Conservation (phyloP, 2,329 filamentous ascomycete species). For the Trichoderma sp. region DNA sequence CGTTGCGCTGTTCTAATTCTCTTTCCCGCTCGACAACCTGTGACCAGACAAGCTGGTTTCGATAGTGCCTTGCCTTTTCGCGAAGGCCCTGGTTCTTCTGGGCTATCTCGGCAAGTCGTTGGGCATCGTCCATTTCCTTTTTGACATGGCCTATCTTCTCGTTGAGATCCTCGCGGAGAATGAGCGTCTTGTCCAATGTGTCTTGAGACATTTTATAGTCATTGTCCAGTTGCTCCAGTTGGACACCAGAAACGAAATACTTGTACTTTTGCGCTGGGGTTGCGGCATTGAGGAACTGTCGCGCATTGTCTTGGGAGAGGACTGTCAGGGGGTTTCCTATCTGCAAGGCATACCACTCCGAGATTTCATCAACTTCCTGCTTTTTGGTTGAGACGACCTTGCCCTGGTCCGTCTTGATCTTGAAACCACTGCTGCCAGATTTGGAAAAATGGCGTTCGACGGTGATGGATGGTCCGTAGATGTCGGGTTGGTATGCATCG, state of each 20-base stretch:
- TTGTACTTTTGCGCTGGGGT: slow-evolving; percentile 86
- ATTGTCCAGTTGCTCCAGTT: slow-evolving; percentile 85
- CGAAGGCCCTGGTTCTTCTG: slow-evolving; percentile 66
- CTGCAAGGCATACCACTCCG: slow-evolving; percentile 88
- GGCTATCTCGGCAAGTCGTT: slow-evolving; percentile 62
- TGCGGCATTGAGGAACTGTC: slow-evolving; percentile 87
- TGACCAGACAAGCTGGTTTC: slow-evolving; percentile 76
- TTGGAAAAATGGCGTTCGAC: slow-evolving; percentile 88
- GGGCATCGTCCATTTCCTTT: slow-evolving; percentile 55
- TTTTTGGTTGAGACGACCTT: slow-evolving; percentile 78
- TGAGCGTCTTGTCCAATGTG: slow-evolving; percentile 63
- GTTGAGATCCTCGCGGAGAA: slow-evolving; percentile 38
- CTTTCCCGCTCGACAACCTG: slow-evolving; percentile 77
- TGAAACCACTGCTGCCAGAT: slow-evolving; percentile 76
- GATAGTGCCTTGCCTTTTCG: slow-evolving; percentile 56
- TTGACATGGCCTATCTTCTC: slow-evolving; percentile 36
- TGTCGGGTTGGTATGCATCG: slow-evolving; percentile 76
- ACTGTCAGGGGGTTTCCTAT: slow-evolving; percentile 97
- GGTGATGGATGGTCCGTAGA: slow-evolving; percentile 81
- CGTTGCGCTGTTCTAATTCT: slow-evolving; percentile 39
- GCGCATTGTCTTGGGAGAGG: slow-evolving; percentile 89
- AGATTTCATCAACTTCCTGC: slow-evolving; percentile 84
- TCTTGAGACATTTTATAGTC: slow-evolving; percentile 86
- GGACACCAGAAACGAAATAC: slow-evolving; percentile 92
- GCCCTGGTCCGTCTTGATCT: slow-evolving; percentile 71